Percentiles rank a stretch among this genome's conserved stretches.
Conservation (phyloP, 129 eudicot genomes). For the Pittosporum tobira region DNA sequence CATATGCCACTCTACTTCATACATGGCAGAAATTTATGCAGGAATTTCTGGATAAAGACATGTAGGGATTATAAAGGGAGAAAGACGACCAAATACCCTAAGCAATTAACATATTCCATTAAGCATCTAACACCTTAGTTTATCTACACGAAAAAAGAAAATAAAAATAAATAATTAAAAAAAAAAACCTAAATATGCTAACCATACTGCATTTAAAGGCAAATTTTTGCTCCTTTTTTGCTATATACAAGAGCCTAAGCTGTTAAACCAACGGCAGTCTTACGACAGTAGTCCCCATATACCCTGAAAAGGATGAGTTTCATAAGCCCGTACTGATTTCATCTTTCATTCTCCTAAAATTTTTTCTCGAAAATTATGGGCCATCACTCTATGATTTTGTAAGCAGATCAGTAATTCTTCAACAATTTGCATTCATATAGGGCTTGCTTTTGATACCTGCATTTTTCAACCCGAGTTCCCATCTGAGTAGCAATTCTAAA, state of each 20-base stretch:
- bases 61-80: no score
- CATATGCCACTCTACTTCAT: no score
- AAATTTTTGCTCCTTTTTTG: not conserved
- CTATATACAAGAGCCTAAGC: not conserved
- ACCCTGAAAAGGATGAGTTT: not conserved
- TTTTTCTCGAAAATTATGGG: not conserved
- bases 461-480: not conserved
- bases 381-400: not conserved
- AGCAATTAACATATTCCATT: no score
- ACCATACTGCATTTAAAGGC: not conserved
- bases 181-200: no score
- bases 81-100: no score
- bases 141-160: no score
- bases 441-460: slow-evolving; percentile 77
- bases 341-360: not conserved
- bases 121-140: no score
- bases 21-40: no score
- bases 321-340: not conserved
- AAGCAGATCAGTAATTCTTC: not conserved
- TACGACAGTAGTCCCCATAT: not conserved
- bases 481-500: not conserved
- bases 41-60: no score
- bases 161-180: no score
- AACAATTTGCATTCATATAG: slow-evolving; percentile 35
- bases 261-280: not conserved